phyloP scores from a whole-genome alignment of 2,329 filamentous ascomycete genomes.

The Pseudocercospora fijiensis region DNA sequence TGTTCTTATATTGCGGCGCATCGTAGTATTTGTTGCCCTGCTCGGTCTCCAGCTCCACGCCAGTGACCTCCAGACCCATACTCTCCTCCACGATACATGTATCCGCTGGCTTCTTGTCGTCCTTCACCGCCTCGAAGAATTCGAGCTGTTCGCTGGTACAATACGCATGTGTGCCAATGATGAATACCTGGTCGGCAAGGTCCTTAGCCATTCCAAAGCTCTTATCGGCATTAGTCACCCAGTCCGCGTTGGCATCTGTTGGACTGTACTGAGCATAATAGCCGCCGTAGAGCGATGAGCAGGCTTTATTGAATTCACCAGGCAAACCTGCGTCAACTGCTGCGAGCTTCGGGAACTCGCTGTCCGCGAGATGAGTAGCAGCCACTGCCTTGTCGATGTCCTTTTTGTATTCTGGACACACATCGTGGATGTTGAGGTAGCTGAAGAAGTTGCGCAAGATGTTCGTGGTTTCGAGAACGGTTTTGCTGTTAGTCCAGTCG shows the following conservation, averaged over 20 bases:
- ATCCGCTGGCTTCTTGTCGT: conserved; percentile 36
- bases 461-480: conserved; percentile 59
- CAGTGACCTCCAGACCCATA: conserved; percentile 61
- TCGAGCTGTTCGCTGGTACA: conserved; percentile 39
- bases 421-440: conserved; percentile 79
- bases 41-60: conserved; percentile 50
- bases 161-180: conserved; percentile 50
- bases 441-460: conserved; percentile 84
- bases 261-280: conserved; percentile 38
- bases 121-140: conserved; percentile 19
- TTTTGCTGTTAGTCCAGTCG: conserved; percentile 54
- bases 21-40: conserved; percentile 52
- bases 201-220: background rate
- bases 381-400: conserved; percentile 65
- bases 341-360: conserved; percentile 64
- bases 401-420: conserved; percentile 74
- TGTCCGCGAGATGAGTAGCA: conserved; percentile 65
- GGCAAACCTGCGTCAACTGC: conserved; percentile 59
- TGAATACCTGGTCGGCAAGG: conserved; percentile 41
- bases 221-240: conserved; percentile 26
- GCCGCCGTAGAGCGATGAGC: conserved; percentile 66
- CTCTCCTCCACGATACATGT: conserved; percentile 49
- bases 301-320: conserved; percentile 77
- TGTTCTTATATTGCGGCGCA: conserved; percentile 39
- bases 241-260: conserved; percentile 29